A percentile compares a stretch with the other conserved stretches of the same genome.
phyloP scores from a whole-genome alignment of 768 basidiomycete species.

The Boletus vermiculosoides region DNA sequence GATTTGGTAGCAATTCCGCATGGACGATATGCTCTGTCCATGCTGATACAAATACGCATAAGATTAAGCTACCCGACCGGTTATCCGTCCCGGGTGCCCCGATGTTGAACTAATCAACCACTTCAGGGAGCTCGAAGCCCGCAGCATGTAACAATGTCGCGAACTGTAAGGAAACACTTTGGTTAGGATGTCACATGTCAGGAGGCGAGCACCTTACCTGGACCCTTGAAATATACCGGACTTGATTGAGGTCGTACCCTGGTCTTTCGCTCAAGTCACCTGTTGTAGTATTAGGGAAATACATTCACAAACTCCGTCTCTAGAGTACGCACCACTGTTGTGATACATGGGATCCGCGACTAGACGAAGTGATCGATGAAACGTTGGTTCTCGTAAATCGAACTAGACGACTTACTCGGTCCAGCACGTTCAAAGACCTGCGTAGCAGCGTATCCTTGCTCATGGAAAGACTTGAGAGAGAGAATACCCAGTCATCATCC shows the following conservation, averaged over 20 bases:
- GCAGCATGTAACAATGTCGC: conserved; percentile 69
- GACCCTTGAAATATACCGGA: conserved; percentile 83
- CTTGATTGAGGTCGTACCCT: conserved; percentile 81
- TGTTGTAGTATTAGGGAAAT: conserved; percentile 15
- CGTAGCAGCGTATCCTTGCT: conserved; percentile 82
- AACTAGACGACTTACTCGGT: conserved; percentile 42
- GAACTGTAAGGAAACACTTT: conserved; percentile 43
- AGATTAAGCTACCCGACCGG: neutral
- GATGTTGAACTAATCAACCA: neutral
- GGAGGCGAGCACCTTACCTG: conserved; percentile 48
- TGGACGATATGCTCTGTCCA: neutral
- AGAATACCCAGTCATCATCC: neutral
- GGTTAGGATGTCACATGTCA: neutral
- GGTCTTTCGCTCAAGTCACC: conserved; percentile 78
- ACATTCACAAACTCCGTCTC: neutral
- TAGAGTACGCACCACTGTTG: conserved; percentile 57
- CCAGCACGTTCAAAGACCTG: conserved; percentile 89
- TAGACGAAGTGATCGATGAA: conserved; percentile 21
- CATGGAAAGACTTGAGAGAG: conserved; percentile 62
- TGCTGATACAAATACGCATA: conserved; percentile 7
- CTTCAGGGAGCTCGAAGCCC: conserved; percentile 45
- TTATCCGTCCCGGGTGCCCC: neutral
- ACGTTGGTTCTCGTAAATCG: neutral
- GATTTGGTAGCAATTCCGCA: neutral
- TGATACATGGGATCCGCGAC: conserved; percentile 91